Conservation (phyloP, 2,329 filamentous ascomycete genomes). For the Rachicladosporium sp. region DNA sequence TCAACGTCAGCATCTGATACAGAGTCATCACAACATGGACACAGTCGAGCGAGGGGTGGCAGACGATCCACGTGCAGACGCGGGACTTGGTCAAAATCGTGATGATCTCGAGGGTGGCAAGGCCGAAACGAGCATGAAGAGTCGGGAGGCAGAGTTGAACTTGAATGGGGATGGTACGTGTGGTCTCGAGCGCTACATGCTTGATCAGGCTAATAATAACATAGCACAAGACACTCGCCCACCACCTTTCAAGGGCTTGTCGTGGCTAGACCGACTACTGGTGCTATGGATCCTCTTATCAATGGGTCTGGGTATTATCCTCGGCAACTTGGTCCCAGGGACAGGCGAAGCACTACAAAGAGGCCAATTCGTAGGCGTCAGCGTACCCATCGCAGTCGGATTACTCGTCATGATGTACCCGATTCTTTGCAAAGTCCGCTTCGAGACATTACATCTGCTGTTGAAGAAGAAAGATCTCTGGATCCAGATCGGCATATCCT, state of each 20-base stretch:
- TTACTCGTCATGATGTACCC: conserved; percentile 91
- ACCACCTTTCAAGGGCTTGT: conserved; percentile 27
- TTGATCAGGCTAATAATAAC: neutral
- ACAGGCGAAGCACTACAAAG: conserved; percentile 52
- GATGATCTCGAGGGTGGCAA: no score
- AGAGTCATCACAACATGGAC: no score
- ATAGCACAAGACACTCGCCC: conserved; percentile 6
- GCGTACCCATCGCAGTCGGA: conserved; percentile 60
- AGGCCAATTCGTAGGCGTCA: conserved; percentile 61
- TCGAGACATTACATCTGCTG: conserved; percentile 58
- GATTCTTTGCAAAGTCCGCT: conserved; percentile 76
- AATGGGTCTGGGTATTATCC: conserved; percentile 61
- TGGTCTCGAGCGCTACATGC: neutral
- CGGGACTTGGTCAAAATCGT: no score
- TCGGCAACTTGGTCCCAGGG: conserved; percentile 61
- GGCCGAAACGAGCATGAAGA: no score
- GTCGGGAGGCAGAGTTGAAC: no score
- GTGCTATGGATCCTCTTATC: conserved; percentile 60
- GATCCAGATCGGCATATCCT: conserved; percentile 66
- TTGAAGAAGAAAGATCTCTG: conserved; percentile 52
- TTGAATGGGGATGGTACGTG: no score
- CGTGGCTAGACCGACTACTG: conserved; percentile 33
- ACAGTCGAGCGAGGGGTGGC: no score
- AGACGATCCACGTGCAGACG: no score
- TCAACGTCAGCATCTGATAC: no score